Base-by-base conservation (phyloP, 2,329 filamentous ascomycete genomes). In the Clarireedia homoeocarpa region DNA sequence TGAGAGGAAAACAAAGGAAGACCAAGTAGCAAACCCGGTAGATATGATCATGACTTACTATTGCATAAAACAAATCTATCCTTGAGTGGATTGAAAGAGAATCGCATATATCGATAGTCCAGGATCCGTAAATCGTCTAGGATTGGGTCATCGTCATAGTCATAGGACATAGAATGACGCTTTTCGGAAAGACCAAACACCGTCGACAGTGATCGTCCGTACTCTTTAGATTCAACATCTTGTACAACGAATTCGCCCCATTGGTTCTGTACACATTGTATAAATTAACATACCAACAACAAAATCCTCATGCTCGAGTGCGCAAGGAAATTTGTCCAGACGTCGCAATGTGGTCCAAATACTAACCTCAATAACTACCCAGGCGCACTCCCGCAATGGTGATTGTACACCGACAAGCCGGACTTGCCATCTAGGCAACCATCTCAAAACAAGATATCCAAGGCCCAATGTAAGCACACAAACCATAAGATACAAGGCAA, bases 231-330 rank as follows among this genome's bases (percentile, higher is more conserved):
- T 39, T 78, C 77, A 12, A 97, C 78, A 50, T 83, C 68, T 66
- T 95, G 81, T n/a, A 94, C 81, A 12, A 80, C 78, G 71, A 97
- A 88, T 71, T 97, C 92, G 50, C 88, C 88, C 92, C 94, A 97
- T 78, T 97, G 91, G 67, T 99, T 96, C 79, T 86, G 27, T 5
- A n/a, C 15, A 34, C 27, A 27, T 6, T 36, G 68, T 56, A 57
- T 56, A 71, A 63, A 71, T 71, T 58, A 66, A 66, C 61, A 59
- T 7, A n/a, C 9, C 27, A 39, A 20, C 36, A 7, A 40, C 56
- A 57, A 55, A 47, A 49, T 47, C 56, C 38, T 20, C 17, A 42
- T 20, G 15, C 54, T 54, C 9, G 48, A 49, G 6, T n/a, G 23
- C 10, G 26, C 30, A 58, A 23, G 7, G 10, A 2, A 7, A 44